Evolutionary conservation across 768 basidiomycete genomes (phyloP).

Genomic region (Kockovaella imperatae): DNA sequence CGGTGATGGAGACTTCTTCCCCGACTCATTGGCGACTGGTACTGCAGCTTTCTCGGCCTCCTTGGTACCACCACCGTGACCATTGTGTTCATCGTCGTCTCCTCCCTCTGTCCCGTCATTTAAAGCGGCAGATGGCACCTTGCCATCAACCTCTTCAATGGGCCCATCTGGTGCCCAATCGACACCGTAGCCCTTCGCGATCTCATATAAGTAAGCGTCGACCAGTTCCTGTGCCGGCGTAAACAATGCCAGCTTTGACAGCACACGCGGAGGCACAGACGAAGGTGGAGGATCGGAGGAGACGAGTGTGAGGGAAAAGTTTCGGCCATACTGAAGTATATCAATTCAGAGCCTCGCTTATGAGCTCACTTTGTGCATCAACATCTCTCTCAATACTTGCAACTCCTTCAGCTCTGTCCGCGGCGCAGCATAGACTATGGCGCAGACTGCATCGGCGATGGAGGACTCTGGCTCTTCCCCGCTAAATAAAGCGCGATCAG

Average conservation of each 20-base stretch:
- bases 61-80: slow-evolving; percentile 1
- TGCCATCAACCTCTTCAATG: slow-evolving; percentile 28
- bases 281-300: slow-evolving; percentile 61
- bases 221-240: slow-evolving; percentile 70
- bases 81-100: slow-evolving; percentile 22
- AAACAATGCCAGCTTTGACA: slow-evolving; percentile 61
- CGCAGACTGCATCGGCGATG: slow-evolving; percentile 74
- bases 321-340: slow-evolving; percentile 60
- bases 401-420: slow-evolving; percentile 87
- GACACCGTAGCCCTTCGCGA: slow-evolving; percentile 77
- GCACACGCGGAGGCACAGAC: slow-evolving; percentile 73
- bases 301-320: slow-evolving; percentile 76
- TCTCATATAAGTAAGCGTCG: slow-evolving; percentile 79
- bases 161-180: slow-evolving; percentile 53
- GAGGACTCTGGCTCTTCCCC: slow-evolving; percentile 75
- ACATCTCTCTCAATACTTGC: slow-evolving; percentile 79
- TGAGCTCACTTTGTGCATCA: slow-evolving; percentile 69
- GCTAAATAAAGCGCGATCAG: slow-evolving; percentile 1
- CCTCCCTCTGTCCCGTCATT: slow-evolving; percentile 22
- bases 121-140: slow-evolving; percentile 27
- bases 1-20: slow-evolving; percentile 7
- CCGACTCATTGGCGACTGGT: slow-evolving; percentile 1
- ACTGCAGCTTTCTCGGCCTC: slow-evolving; percentile 27
- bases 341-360: not conserved
- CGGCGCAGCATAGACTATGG: slow-evolving; percentile 83